Evolutionary conservation across 306 rosid genomes (phyloP).

Genomic region (Carpinus fangiana): DNA sequence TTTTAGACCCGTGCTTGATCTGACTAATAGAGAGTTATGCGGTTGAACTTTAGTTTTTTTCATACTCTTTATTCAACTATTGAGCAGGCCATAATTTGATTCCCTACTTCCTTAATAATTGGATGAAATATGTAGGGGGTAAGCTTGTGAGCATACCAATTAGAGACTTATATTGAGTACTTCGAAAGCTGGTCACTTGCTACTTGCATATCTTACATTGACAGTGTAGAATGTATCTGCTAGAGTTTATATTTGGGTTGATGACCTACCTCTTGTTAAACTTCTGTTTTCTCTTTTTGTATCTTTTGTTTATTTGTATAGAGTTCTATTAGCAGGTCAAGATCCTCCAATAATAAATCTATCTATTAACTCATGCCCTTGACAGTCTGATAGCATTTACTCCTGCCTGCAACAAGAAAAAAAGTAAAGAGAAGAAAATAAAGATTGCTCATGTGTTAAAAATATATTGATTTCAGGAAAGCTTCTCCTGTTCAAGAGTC

Average conservation of each 20-base stretch:
- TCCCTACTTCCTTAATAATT: neutral
- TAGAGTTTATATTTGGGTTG: neutral
- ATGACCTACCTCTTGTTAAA: neutral
- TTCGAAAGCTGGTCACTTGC: neutral
- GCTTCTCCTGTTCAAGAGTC: constrained; percentile 83
- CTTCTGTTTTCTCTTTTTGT: neutral
- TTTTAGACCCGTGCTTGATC: too few relatives aligned
- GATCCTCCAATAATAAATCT: neutral
- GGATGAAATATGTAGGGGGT: neutral
- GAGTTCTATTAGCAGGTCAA: neutral
- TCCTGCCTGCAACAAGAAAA: neutral
- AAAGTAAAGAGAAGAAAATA: neutral
- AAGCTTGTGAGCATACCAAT: neutral
- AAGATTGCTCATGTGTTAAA: neutral
- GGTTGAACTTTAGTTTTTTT: neutral
- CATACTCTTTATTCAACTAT: neutral
- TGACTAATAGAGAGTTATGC: neutral
- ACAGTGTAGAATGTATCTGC: neutral
- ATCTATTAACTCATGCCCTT: neutral
- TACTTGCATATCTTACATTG: too few relatives aligned
- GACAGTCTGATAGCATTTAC: neutral
- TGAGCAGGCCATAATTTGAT: neutral
- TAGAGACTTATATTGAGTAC: neutral
- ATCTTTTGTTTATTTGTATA: neutral
- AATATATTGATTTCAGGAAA: constrained; percentile 58